These are phyloP conservation scores for Taxawa tesnikishii DNA, from an alignment of 2,329 filamentous ascomycete genomes.

Conservation along the genomic window DNA sequence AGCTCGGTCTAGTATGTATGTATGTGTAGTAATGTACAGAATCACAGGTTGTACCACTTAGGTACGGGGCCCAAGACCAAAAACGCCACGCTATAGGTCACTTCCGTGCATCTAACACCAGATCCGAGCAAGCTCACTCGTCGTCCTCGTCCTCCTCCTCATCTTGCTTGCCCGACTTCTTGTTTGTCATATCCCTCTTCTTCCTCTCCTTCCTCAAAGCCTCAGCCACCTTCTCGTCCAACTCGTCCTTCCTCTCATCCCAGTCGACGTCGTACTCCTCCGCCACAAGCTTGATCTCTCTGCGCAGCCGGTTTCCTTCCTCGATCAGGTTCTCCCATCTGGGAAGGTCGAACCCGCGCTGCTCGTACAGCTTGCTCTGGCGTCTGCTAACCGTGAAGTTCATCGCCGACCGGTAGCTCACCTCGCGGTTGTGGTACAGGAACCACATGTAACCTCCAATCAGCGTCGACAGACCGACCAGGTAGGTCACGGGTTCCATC, in stretches of 20 bases:
- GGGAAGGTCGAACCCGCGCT: conserved; percentile 60
- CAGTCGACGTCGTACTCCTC: conserved; percentile 85
- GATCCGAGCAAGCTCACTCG: too few relatives aligned
- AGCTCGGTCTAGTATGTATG: too few relatives aligned
- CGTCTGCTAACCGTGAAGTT: conserved; percentile 73
- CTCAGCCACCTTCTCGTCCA: conserved; percentile 41
- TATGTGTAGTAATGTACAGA: too few relatives aligned
- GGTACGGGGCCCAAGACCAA: too few relatives aligned
- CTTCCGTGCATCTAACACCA: too few relatives aligned
- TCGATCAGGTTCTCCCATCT: conserved; percentile 70
- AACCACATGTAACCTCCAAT: conserved; percentile 93
- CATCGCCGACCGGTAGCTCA: conserved; percentile 75
- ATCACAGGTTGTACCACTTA: too few relatives aligned
- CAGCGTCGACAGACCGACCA: conserved; percentile 73
- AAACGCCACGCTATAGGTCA: too few relatives aligned
- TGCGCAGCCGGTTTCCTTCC: conserved; percentile 64
- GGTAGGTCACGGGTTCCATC: conserved; percentile 83
- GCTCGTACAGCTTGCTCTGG: conserved; percentile 64
- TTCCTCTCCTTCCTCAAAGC: conserved; percentile 38
- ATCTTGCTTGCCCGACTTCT: too few relatives aligned
- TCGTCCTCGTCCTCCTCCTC: conserved; percentile 25
- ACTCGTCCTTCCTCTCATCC: conserved; percentile 55
- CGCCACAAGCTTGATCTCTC: conserved; percentile 69
- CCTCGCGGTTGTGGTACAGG: conserved; percentile 79
- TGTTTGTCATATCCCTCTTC: too few relatives aligned